Base-by-base conservation (phyloP, 352 stramenopile species). In the Pythium chondricola region DNA sequence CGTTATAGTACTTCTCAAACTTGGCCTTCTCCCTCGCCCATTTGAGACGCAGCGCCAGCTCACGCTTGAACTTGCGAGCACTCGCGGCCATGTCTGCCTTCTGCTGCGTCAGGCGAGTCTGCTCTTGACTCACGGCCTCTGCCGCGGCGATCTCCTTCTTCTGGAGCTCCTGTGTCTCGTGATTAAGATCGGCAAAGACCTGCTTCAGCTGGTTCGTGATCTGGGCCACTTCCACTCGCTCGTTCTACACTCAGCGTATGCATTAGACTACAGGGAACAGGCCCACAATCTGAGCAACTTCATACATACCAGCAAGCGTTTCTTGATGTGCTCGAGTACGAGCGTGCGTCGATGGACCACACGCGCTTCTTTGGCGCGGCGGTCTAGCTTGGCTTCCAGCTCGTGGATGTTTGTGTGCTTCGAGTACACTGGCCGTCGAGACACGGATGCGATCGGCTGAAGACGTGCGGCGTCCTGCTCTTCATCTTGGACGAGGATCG, bases 401-500 rank as follows among this genome's bases (percentile, higher is more conserved):
- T 90, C 71, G 38, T 69, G 71, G 44, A 91, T 93, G 24, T 91
- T 91, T 13, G 77, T 85, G 56, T 86, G 74, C 51, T 93, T 93
- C 9, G 82, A 80, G 59, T 93, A 91, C 49, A 93, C 63, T 0
- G 79, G 82, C 3, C 82, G 72, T 13, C 82, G 65, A 13, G 79
- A 91, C 36, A 91, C 83, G 11, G 80, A 85, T 3, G 63, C 58
- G 22, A 93, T 88, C 14, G 78, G 71, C 54, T 93, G 66, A 20
- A 90, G 48, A 0, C 77, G 74, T 3, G 72, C 71, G 1, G 60
- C 52, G 37, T 88, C 69, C 11, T 86, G 67, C 24, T 45, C 35
- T 18, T 40, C 21, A 9, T 45, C 25, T 66, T 64, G 21, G 29
- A 13, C 7, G 8, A 33, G 29, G 29, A 33, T 33, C 13, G 29